phyloP scores from a whole-genome alignment of 2,329 filamentous ascomycete species.

The Beauveria australis region DNA sequence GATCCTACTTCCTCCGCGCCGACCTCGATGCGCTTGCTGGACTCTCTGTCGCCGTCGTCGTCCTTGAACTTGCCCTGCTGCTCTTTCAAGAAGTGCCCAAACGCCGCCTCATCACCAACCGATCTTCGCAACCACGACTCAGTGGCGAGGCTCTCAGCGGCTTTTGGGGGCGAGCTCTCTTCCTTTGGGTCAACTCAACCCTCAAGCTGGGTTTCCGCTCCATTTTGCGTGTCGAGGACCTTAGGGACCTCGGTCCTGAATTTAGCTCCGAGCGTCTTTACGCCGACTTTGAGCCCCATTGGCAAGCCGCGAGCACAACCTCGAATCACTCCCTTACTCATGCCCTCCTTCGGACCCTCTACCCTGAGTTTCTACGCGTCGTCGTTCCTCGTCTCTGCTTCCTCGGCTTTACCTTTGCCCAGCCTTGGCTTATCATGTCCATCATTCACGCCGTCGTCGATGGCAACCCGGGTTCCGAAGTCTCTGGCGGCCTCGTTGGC shows the following conservation, averaged over 20 bases:
- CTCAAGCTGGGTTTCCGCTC: slow-evolving; percentile 6
- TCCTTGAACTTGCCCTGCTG: slow-evolving; percentile 21
- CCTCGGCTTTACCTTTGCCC: slow-evolving; percentile 7
- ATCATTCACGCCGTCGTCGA: slow-evolving; percentile 2
- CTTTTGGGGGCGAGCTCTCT: slow-evolving; percentile 14
- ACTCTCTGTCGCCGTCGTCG: slow-evolving; percentile 21
- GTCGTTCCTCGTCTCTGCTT: slow-evolving; percentile 5
- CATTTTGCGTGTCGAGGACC: slow-evolving; percentile 3
- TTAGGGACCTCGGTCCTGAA: slow-evolving; percentile 9
- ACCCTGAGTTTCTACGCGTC: slow-evolving; percentile 1
- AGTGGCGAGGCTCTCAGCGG: slow-evolving; percentile 16
- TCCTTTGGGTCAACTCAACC: slow-evolving; percentile 11
- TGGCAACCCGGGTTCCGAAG: not conserved
- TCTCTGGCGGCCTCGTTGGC: slow-evolving; percentile 2
- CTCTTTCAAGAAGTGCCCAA: slow-evolving; percentile 26
- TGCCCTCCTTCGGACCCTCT: slow-evolving; percentile 2
- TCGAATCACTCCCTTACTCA: slow-evolving; percentile 4
- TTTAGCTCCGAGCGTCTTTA: slow-evolving; percentile 3
- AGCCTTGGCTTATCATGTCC: slow-evolving; percentile 4
- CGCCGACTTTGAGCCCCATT: slow-evolving; percentile 1
- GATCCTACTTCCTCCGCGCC: slow-evolving; percentile 27
- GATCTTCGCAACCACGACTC: slow-evolving; percentile 7
- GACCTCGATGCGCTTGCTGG: slow-evolving; percentile 17
- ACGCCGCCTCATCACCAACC: not conserved
- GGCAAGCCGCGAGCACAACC: not conserved